Evolutionary conservation across 164 flowering plant genomes (phyloP).

Genomic region (Nymphaea colorata): DNA sequence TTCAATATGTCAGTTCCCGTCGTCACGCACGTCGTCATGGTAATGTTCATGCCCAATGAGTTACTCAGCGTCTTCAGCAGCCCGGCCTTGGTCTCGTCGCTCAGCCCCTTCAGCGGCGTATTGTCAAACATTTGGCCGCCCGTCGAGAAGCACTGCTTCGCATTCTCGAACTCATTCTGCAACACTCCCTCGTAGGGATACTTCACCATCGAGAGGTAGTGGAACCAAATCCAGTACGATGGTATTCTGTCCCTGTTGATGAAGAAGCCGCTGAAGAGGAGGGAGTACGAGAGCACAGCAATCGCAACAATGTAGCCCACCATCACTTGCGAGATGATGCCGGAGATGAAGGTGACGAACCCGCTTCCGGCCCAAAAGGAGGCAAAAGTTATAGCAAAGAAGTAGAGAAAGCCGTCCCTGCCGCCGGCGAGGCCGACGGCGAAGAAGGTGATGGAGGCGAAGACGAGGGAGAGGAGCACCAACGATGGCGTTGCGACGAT

Average conservation of each 20-base stretch:
- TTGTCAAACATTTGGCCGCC: constrained; percentile 82
- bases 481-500: constrained; percentile 53
- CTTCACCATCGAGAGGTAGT: constrained; percentile 73
- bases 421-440: constrained; percentile 86
- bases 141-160: constrained; percentile 51
- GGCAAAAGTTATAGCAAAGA: constrained; percentile 42
- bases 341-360: constrained; percentile 87
- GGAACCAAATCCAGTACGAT: constrained; percentile 88
- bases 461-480: constrained; percentile 44
- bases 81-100: constrained; percentile 30
- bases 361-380: constrained; percentile 93
- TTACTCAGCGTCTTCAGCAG: constrained; percentile 34
- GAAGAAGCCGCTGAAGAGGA: constrained; percentile 91
- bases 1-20: constrained; percentile 43
- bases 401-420: constrained; percentile 52
- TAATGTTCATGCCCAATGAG: constrained; percentile 37
- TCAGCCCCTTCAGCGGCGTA: constrained; percentile 44
- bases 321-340: constrained; percentile 71
- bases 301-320: constrained; percentile 75
- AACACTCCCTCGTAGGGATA: constrained; percentile 77
- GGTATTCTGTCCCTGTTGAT: constrained; percentile 71
- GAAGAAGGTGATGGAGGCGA: constrained; percentile 62
- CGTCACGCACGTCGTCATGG: constrained; percentile 44
- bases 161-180: constrained; percentile 57
- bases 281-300: constrained; percentile 66